Base-by-base conservation (phyloP, 2,329 filamentous ascomycete species). In the Coniochaeta prunicola region DNA sequence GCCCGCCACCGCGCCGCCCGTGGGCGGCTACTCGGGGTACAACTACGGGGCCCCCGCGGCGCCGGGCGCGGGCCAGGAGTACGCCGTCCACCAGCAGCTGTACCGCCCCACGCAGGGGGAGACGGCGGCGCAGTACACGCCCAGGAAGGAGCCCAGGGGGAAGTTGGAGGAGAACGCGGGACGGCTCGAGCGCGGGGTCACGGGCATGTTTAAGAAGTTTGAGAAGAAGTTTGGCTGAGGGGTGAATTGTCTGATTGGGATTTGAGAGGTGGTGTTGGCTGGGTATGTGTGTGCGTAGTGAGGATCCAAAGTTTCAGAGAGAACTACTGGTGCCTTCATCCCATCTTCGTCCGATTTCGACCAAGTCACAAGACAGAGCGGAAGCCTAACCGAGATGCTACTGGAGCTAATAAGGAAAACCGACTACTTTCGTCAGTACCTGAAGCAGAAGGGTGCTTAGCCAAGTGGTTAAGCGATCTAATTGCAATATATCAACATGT, bases 121-220 rank as follows among this genome's bases (percentile, higher is more conserved):
- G 70, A 71, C 74, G 38, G 63, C 64, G 33, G 59, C 62, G n/a
- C 74, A 77, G 36, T 77, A 79, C 42, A 71, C 74, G 60, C 67
- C 73, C 4, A 80, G 78, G 67, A 71, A 71, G 58, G 79, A 83
- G 59, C 67, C 71, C 3, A 71, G 73, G 61, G 81, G 73, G 7
- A 83, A 80, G 68, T 71, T 91, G 31, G 88, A 89, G 66, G 82
- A 86, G 69, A 81, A 83, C 61, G 84, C 87, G 0, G 85, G 83
- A 30, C 80, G 83, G 65, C 66, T 91, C 34, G 89, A 92, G 74
- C 85, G 85, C 70, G 86, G 87, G 1, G 82, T 91, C 4, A 82
- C 84, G 30, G 84, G 86, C 7, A 87, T 91, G 77, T 72, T 92
- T 64, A 91, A 88, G 80, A 90, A 87, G 74, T 80, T 92, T 71